phyloP scores from a whole-genome alignment of 2,329 filamentous ascomycete genomes.

The Aspergillus pseudoterreus region DNA sequence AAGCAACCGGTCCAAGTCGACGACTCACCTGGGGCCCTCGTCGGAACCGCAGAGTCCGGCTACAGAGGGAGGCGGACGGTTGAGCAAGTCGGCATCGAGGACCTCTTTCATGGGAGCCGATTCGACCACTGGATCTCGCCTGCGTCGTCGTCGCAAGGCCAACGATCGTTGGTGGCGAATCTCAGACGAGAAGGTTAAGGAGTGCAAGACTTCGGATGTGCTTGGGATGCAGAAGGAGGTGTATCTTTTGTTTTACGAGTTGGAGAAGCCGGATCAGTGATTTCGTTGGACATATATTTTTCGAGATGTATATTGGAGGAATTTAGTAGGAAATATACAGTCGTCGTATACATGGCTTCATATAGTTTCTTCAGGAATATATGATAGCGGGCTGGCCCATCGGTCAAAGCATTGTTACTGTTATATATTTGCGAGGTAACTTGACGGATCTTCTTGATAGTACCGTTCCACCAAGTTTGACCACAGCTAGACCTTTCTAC shows the following conservation, averaged over 20 bases:
- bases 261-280: constrained; percentile 52
- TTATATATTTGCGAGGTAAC: too few species aligned
- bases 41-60: constrained; percentile 25
- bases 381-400: too few species aligned
- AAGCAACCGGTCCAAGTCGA: constrained; percentile 26
- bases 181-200: constrained; percentile 93
- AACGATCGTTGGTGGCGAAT: constrained; percentile 94
- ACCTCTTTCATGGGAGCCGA: constrained; percentile 22
- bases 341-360: too few species aligned
- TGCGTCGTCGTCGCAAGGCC: constrained; percentile 58
- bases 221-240: constrained; percentile 93
- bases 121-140: constrained; percentile 31
- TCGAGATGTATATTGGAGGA: too few species aligned
- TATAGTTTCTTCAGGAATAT: too few species aligned
- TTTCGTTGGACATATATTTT: not conserved
- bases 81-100: constrained; percentile 23
- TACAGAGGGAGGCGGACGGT: constrained; percentile 20
- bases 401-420: too few species aligned
- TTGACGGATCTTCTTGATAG: too few species aligned
- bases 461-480: too few species aligned
- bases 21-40: constrained; percentile 20
- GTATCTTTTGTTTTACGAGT: constrained; percentile 92
- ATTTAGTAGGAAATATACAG: too few species aligned
- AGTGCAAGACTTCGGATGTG: constrained; percentile 88
- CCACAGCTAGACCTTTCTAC: too few species aligned